These are phyloP conservation scores for Cladophialophora immunda DNA, from an alignment of 2,329 filamentous ascomycete species.

Conservation along the genomic window DNA sequence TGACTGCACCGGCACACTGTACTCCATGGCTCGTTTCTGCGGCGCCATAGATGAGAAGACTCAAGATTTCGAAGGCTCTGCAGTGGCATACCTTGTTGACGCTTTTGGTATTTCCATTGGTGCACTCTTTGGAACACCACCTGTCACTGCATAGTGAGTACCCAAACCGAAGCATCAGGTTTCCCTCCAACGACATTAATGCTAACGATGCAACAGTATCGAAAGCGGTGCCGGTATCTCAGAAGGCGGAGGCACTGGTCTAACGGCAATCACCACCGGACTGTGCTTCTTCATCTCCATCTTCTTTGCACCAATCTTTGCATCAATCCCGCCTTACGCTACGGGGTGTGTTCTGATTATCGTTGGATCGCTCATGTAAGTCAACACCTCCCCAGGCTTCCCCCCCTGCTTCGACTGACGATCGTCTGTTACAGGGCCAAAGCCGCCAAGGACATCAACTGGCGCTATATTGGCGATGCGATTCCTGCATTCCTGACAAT, in stretches of 20 bases:
- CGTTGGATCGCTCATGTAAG: constrained; percentile 86
- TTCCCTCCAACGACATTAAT: neutral
- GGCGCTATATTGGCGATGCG: constrained; percentile 83
- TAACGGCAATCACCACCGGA: constrained; percentile 82
- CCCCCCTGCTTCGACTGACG: neutral
- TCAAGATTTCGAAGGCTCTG: constrained; percentile 86
- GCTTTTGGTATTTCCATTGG: constrained; percentile 82
- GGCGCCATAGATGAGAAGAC: constrained; percentile 81
- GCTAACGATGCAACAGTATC: constrained; percentile 53
- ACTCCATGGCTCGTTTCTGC: constrained; percentile 87
- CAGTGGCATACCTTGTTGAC: constrained; percentile 84
- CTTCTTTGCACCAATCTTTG: constrained; percentile 91
- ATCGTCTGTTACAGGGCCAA: constrained; percentile 30
- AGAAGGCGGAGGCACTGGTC: constrained; percentile 82
- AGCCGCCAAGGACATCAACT: constrained; percentile 81
- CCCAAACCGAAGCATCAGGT: neutral
- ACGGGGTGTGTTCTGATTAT: constrained; percentile 88
- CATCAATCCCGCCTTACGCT: constrained; percentile 87
- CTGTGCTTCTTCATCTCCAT: constrained; percentile 86
- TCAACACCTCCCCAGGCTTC: constrained; percentile 44
- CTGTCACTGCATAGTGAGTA: constrained; percentile 76
- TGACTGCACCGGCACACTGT: constrained; percentile 84
- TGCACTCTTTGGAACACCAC: constrained; percentile 77
- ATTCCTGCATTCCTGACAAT: constrained; percentile 86
- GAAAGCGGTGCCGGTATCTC: constrained; percentile 91